Evolutionary conservation across 495 filamentous ascomycete genomes (phyloP), one percentile per base, ranked within the genome.

Genomic region (Penicillium cinerascens): DNA sequence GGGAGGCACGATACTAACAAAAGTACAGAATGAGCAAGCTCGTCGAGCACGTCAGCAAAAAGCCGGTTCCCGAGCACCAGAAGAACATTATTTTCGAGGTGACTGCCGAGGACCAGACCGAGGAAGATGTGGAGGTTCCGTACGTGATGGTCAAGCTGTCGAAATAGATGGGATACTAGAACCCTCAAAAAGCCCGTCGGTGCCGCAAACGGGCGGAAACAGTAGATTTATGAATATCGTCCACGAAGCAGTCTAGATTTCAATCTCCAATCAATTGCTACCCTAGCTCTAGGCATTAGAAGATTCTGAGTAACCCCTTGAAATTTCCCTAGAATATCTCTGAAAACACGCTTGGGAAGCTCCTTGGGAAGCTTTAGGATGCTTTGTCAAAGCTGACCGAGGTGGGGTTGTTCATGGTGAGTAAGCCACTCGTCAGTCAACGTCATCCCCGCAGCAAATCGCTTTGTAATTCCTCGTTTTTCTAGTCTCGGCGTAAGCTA

Each of bases 1-100:
- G 2, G 4, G 18, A 39, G 2, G 18, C 18, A 18, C 7, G 1
- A 16, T 16, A 39, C 52, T 57, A 56, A 59, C 45, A 49, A n/a
- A n/a, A 4, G 26, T 13, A 52, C 65, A 88, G 86, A 54, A 73
- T 98, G 77, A 96, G 88, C 73, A 77, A 95, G 63, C 78, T 98
- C 33, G 88, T 96, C 6, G 89, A 89, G 71, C 81, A 82, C 43
- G 86, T 98, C 47, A 91, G 88, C 64, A 96, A 90, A 79, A 96
- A 95, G 78, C 78, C 84, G 8, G 85, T 99, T 41, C 93, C 95
- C 0, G 78, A 79, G 4, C 92, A 99, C 66, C 91, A 95, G 74
- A 91, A 84, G 77, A 95, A 96, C 62, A 78, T 97, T 46, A 96
- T 99, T 56, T 92, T 97, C 67, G 95, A 97, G 77, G 86, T 97